A percentile compares a stretch with the other conserved stretches of the same genome.
Evolutionary conservation across 2,329 filamentous ascomycete species (phyloP).

Genomic region (Neofusicoccum laricinum): DNA sequence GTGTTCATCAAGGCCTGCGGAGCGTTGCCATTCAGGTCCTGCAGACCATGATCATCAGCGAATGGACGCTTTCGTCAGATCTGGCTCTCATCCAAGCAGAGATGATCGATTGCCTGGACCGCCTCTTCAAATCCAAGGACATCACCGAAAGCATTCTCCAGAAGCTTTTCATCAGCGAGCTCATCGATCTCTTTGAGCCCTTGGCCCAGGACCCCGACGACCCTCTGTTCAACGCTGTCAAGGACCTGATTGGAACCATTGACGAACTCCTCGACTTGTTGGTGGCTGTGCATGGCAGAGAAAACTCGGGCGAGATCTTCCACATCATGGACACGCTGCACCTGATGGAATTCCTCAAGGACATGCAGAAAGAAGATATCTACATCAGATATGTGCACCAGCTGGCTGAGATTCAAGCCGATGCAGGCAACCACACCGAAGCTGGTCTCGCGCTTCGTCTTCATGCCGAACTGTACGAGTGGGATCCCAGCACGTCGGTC

Average conservation of each 20-base stretch:
- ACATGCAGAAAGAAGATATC: constrained; percentile 96
- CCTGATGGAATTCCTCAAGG: constrained; percentile 92
- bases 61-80: constrained; percentile 95
- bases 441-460: constrained; percentile 85
- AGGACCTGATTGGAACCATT: constrained; percentile 76
- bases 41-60: constrained; percentile 97
- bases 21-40: constrained; percentile 89
- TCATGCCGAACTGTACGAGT: constrained; percentile 89
- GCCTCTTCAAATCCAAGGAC: constrained; percentile 83
- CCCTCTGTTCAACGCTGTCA: constrained; percentile 70
- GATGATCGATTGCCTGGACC: constrained; percentile 91
- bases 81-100: constrained; percentile 89
- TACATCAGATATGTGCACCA: constrained; percentile 96
- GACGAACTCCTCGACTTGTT: constrained; percentile 90
- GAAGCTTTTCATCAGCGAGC: constrained; percentile 85
- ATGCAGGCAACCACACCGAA: constrained; percentile 76
- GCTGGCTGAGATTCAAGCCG: constrained; percentile 72
- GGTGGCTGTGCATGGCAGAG: constrained; percentile 80
- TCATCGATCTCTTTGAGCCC: constrained; percentile 75
- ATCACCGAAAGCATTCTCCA: constrained; percentile 86
- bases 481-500: constrained; percentile 71
- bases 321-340: constrained; percentile 84
- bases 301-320: constrained; percentile 69
- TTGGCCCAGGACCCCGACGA: constrained; percentile 67
- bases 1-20: constrained; percentile 87